Percentiles rank a stretch among this genome's conserved stretches.
These are phyloP conservation scores for Phytophthora hibernalis DNA, from an alignment of 352 stramenopile genomes.

Conservation along the genomic window DNA sequence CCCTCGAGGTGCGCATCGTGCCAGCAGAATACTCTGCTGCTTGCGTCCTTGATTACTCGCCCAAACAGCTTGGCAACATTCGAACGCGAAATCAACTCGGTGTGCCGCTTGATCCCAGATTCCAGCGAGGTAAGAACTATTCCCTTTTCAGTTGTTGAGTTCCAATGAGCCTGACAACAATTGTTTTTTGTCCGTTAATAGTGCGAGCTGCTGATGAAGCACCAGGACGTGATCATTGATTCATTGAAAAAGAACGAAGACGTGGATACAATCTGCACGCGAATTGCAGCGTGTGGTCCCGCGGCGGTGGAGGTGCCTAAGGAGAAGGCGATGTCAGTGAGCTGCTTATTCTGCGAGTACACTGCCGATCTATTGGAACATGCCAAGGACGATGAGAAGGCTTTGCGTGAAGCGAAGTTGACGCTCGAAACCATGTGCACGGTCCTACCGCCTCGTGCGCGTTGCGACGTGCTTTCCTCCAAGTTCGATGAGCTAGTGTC, in stretches of 20 bases:
- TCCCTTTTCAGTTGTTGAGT: background rate
- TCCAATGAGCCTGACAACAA: background rate
- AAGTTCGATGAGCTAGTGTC: slow-evolving; percentile 82
- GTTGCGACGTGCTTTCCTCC: slow-evolving; percentile 70
- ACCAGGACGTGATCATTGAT: slow-evolving; percentile 59
- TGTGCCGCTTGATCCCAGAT: slow-evolving; percentile 70
- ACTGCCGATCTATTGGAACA: slow-evolving; percentile 65
- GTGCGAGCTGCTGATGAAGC: slow-evolving; percentile 66
- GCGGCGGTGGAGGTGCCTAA: slow-evolving; percentile 16
- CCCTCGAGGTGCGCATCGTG: slow-evolving; percentile 59
- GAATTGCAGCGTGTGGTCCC: slow-evolving; percentile 49
- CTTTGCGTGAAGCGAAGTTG: slow-evolving; percentile 67
- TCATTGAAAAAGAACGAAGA: slow-evolving; percentile 58
- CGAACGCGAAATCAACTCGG: slow-evolving; percentile 49
- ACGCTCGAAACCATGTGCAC: slow-evolving; percentile 82
- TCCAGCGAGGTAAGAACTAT: slow-evolving; percentile 41
- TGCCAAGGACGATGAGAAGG: slow-evolving; percentile 54
- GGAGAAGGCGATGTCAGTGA: slow-evolving; percentile 56
- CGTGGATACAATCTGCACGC: slow-evolving; percentile 59
- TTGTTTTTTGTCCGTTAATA: slow-evolving; percentile 12
- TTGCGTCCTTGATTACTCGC: slow-evolving; percentile 56
- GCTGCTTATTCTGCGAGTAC: slow-evolving; percentile 85
- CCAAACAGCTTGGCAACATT: slow-evolving; percentile 60
- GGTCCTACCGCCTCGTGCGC: slow-evolving; percentile 63
- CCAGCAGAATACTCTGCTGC: slow-evolving; percentile 65